Percentiles rank a stretch among this genome's conserved stretches.
Evolutionary conservation across 768 basidiomycete genomes (phyloP).

Genomic region (Psilocybe azurescens): DNA sequence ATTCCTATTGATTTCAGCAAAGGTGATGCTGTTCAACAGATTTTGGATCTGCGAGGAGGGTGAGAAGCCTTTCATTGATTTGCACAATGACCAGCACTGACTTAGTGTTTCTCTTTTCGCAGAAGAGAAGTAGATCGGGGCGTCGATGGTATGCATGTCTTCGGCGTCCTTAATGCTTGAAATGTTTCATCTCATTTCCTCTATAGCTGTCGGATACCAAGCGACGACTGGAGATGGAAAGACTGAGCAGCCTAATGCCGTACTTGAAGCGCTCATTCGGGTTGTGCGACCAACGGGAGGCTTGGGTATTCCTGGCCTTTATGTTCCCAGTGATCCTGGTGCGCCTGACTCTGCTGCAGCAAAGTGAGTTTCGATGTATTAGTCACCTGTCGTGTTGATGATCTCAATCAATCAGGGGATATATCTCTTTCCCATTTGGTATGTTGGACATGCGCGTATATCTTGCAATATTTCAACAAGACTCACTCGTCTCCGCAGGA

Average conservation of each 20-base stretch:
- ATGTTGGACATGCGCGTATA: neutral
- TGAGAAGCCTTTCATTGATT: conserved; percentile 23
- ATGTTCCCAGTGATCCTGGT: conserved; percentile 62
- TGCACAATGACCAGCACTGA: neutral
- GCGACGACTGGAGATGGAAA: conserved; percentile 58
- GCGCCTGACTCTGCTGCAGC: conserved; percentile 57
- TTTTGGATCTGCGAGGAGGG: conserved; percentile 49
- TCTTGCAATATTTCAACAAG: neutral
- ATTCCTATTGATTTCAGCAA: conserved; percentile 53
- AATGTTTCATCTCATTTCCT: neutral
- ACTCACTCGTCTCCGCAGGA: conserved; percentile 20
- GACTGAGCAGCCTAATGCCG: conserved; percentile 60
- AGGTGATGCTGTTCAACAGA: conserved; percentile 55
- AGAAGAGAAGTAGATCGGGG: conserved; percentile 57
- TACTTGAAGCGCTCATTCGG: conserved; percentile 55
- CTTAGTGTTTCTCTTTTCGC: neutral
- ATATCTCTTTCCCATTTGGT: conserved; percentile 59
- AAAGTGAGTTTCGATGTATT: conserved; percentile 37
- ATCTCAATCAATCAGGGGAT: conserved; percentile 36
- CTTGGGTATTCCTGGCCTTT: conserved; percentile 61
- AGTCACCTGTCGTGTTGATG: neutral
- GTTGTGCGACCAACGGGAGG: conserved; percentile 60
- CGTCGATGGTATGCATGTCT: conserved; percentile 43
- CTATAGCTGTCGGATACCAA: conserved; percentile 57
- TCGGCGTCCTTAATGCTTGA: neutral